Base-by-base conservation (phyloP, 2,329 filamentous ascomycete genomes). In the Shiraia sp. region DNA sequence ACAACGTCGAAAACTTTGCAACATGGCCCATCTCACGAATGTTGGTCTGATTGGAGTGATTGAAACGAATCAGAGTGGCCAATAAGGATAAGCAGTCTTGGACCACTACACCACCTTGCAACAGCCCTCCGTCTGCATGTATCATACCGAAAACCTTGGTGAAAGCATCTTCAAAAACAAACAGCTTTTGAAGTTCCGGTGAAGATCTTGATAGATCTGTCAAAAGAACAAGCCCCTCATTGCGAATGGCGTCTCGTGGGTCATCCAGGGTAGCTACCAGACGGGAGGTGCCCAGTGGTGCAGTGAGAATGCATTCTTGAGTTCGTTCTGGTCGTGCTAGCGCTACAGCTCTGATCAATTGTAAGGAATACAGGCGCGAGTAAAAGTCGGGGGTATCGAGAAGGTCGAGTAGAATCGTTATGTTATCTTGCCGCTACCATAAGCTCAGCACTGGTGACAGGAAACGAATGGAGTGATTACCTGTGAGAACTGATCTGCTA, bases 401-500 rank as follows among this genome's bases (percentile, higher is more conserved):
- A 41, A 99, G 87, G 65, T 93, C 87, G 47, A 99, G 81, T 16
- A 99, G 80, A 12, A 93, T 77, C 2, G 89, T 92, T 48, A 96
- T 92, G 69, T 99, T 97, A 72, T 97, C 92, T 81, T 96, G 91
- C 50, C 89, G 85, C 80, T 85, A 75, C 68, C 57, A 71, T 74
- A 68, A 71, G 69, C 74, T 82, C 75, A 82, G 78, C 68, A 65
- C 65, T 53, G 45, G 57, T 50, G 49, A 49, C 32, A 42, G 26
- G 35, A 42, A 6, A 38, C n/a, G 23, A 22, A 26, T 10, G 19
- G 36, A 32, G 42, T 29, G 63, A 72, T 53, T 75, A 85, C 82
- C 77, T 96, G 91, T 24, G 93, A 96, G 68, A 99, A 99, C 70
- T 97, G 92, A 72, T 99, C 93, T 39, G 93, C 93, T 45, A 99